phyloP scores from a whole-genome alignment of 192 early-diverging fungal genomes.

The Backusella mclennaniae region DNA sequence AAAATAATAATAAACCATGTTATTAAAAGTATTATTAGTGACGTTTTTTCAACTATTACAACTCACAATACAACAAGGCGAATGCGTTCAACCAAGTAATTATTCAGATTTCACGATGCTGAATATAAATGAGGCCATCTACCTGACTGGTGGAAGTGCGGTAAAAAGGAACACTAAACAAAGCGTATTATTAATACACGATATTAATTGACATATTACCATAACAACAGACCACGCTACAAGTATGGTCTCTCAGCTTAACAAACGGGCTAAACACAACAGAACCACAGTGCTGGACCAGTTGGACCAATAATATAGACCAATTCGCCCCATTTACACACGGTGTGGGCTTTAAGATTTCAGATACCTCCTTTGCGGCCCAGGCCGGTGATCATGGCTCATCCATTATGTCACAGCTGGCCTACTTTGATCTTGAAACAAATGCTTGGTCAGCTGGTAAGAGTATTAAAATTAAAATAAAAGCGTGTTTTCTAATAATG shows the following conservation, averaged over 20 bases:
- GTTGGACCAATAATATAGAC: not conserved
- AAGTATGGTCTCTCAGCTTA: not conserved
- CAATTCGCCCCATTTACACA: conserved; percentile 2
- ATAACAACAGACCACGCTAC: not conserved
- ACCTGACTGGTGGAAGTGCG: conserved; percentile 10
- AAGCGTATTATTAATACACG: not conserved
- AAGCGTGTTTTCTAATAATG: not conserved
- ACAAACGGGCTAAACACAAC: conserved; percentile 1
- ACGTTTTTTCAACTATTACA: not conserved
- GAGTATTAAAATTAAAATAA: not conserved
- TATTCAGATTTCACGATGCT: conserved; percentile 15
- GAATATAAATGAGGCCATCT: not conserved
- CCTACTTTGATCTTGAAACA: not conserved
- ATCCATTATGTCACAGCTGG: not conserved
- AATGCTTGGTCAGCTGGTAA: conserved; percentile 17
- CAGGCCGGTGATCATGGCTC: conserved; percentile 15
- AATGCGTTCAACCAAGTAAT: not conserved
- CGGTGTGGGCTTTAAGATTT: conserved; percentile 10
- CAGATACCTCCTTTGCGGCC: not conserved
- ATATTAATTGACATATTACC: not conserved
- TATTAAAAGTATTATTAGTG: not conserved
- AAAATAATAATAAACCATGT: not conserved
- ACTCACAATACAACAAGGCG: not conserved
- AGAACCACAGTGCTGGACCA: not conserved
- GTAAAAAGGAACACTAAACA: not conserved